These are phyloP conservation scores for Striga asiatica DNA, from an alignment of 257 asterid genomes.

Conservation along the genomic window DNA sequence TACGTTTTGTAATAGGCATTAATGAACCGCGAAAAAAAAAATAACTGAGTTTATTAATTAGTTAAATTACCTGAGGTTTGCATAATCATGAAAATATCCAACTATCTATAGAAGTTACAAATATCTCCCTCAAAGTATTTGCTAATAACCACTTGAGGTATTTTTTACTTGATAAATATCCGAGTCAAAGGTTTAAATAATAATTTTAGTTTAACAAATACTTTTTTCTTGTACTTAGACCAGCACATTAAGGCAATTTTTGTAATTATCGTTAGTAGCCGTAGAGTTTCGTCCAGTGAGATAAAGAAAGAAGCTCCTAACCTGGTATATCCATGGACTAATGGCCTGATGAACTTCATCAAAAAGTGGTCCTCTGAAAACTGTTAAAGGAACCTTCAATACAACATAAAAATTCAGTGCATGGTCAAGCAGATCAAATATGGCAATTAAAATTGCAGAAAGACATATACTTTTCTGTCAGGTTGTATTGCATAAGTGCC, in stretches of 20 bases:
- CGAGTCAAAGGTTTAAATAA: no score
- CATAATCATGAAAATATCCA: no score
- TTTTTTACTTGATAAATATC: no score
- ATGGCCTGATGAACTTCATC: slow-evolving; percentile 91
- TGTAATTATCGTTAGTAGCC: background rate
- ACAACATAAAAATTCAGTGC: slow-evolving; percentile 14
- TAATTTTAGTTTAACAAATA: no score
- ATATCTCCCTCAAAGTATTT: no score
- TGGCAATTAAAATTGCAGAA: background rate
- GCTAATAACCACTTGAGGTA: no score
- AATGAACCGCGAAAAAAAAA: no score
- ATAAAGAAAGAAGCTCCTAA: slow-evolving; percentile 10
- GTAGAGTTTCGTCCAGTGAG: background rate
- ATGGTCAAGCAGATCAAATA: slow-evolving; percentile 1
- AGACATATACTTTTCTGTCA: slow-evolving; percentile 37
- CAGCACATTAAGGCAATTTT: background rate
- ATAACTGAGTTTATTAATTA: no score
- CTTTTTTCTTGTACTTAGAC: no score
- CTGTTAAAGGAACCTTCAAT: slow-evolving; percentile 43
- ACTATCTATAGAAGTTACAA: no score
- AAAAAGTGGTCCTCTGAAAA: slow-evolving; percentile 62
- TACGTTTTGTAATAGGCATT: no score
- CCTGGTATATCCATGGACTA: slow-evolving; percentile 92
- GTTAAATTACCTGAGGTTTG: no score
- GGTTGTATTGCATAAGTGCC: slow-evolving; percentile 43